Base-by-base conservation (phyloP, 139 green algal species). In the Spirogloea muscicola region DNA sequence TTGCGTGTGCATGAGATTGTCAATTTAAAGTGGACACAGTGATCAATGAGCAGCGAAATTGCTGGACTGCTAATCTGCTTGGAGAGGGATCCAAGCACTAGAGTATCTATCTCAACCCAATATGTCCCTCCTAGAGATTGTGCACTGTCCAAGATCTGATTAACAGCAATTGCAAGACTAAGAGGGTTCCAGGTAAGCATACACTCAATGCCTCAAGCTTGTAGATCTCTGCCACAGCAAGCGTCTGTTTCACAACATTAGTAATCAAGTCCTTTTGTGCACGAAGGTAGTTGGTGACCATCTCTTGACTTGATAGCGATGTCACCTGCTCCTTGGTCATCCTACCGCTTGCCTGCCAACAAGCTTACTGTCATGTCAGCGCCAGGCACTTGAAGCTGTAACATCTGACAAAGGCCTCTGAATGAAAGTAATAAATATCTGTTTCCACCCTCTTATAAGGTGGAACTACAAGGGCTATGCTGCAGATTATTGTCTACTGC, bases 281-380 rank as follows among this genome's bases (percentile, higher is more conserved):
- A 1, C 18, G 25, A 7, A 80, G 49, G 49, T 58, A 80, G 60
- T 72, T 72, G 7, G 72, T 27, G 27, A 80, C 72, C 59, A 80
- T 64, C 25, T n/a, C 49, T 25, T 52, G 38, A 3, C 6, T 34
- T 21, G 37, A 49, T 37, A 80, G 49, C 38, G n/a, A 18, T 21
- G 18, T 5, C 31, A 83, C 38, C 72, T 66, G 1, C 33, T 82
- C 40, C 46, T 68, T 21, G 2, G 25, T 4, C 27, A 82, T 9
- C 48, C 71, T 76, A 7, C 74, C 72, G 25, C 31, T 27, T 16
- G 72, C 60, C 70, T 78, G 66, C 61, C 84, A 55, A 55, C 46
- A 55, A 21, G 21, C 21, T 21, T 21, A 55, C 21, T 55, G 21
- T 21, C 21, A 31, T 55, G 21, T 21, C 46, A 55, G 21, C 21